Base-by-base conservation (phyloP, 2,329 filamentous ascomycete species). In the Lizonia empirigonia region DNA sequence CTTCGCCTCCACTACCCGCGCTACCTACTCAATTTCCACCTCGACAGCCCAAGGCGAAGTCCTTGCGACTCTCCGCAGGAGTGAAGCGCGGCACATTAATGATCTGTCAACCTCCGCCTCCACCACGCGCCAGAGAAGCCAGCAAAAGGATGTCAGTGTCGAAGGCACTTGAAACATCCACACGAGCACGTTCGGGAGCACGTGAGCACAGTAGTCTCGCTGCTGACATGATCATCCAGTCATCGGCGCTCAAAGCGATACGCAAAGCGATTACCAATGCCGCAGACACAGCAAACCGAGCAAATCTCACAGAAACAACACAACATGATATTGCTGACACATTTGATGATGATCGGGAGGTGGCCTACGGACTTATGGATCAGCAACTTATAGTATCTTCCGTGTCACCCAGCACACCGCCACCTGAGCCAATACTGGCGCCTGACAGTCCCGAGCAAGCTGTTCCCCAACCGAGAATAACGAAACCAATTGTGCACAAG, bases 41-140 rank as follows among this genome's bases (percentile, higher is more conserved):
- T 22, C 60, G 55, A 10, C 58, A 59, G 13, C 68, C 56, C 36
- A 69, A 61, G 47, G 58, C 64, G 1, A 76, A 70, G 50, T 62
- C 70, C 3, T 50, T 79, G 23, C 73, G 73, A 2, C 58, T 79
- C 7, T 65, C 74, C 10, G 61, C 63, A 5, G 72, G 68, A n/a
- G 65, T 67, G 7, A 74, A 71, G 13, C 72, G 74, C 50, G 76
- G 73, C 27, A 77, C 69, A 49, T 60, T 80, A 10, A 55, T 78
- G 2, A 55, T 78, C 0, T 79, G 76, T 46, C 74, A 78, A 44
- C 61, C 71, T n/a, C 58, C 70, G 15, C 60, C 63, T n/a, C 55
- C 44, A 20, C 56, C 54, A 34, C 42, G 22, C 2, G 30, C 46
- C 13, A 54, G 34, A 20, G 42, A 36, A 32, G 37, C 44, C 1